Evolutionary conservation across 805 yeast species (phyloP).

Genomic region (Candida ponderosae): DNA sequence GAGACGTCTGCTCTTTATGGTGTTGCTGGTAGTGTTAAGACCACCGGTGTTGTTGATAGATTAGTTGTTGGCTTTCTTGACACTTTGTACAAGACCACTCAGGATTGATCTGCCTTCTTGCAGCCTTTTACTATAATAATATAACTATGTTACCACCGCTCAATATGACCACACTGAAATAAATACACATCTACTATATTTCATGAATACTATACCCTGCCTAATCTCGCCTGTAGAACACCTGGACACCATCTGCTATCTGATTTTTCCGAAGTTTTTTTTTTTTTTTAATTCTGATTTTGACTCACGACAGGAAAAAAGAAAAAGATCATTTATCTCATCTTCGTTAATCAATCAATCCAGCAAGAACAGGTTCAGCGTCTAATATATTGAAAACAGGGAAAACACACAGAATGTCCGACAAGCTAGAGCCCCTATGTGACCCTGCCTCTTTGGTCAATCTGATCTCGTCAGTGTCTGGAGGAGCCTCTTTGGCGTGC

Average conservation of each 20-base stretch:
- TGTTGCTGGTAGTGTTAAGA: conserved; percentile 85
- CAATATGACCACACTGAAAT: too few relatives aligned
- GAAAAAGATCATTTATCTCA: background rate
- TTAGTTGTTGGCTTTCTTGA: conserved; percentile 79
- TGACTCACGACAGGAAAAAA: too few relatives aligned
- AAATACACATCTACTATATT: too few relatives aligned
- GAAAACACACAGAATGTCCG: background rate
- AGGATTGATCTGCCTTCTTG: conserved; percentile 4
- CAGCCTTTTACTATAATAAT: too few relatives aligned
- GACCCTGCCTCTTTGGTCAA: conserved; percentile 6
- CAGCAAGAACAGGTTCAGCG: background rate
- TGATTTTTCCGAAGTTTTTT: too few relatives aligned
- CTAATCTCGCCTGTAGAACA: too few relatives aligned
- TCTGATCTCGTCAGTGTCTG: conserved; percentile 25
- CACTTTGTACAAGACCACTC: conserved; percentile 53
- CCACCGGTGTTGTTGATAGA: conserved; percentile 76
- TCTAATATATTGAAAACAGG: background rate
- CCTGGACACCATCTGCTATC: too few relatives aligned
- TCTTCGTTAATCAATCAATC: background rate
- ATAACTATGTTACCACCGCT: too few relatives aligned
- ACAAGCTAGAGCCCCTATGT: conserved; percentile 3
- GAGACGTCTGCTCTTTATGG: conserved; percentile 91
- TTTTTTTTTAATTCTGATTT: too few relatives aligned
- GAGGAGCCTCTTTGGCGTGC: conserved; percentile 38
- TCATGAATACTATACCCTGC: too few relatives aligned